Percentiles rank a stretch among this genome's conserved stretches.
These are phyloP conservation scores for Huiozyma naganishii DNA, from an alignment of 805 yeast species.

Conservation along the genomic window DNA sequence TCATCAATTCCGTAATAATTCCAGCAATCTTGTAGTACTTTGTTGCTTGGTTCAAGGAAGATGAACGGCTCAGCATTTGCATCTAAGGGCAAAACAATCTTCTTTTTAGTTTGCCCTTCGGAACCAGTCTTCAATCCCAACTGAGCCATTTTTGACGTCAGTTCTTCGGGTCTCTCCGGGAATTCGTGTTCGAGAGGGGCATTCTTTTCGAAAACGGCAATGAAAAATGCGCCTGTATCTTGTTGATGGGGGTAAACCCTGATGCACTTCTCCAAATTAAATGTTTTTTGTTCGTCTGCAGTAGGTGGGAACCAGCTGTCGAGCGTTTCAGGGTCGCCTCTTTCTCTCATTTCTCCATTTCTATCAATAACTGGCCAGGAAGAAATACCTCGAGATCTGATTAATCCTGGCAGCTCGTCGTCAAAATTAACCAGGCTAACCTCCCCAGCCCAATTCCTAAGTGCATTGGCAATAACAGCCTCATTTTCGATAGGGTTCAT, in stretches of 20 bases:
- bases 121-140: slow-evolving; percentile 15
- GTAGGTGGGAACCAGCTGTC: slow-evolving; percentile 72
- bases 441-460: slow-evolving; percentile 65
- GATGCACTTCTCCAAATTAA: slow-evolving; percentile 67
- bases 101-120: slow-evolving; percentile 34
- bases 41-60: slow-evolving; percentile 59
- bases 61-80: slow-evolving; percentile 93
- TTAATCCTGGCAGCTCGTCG: slow-evolving; percentile 63
- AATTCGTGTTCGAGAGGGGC: not conserved
- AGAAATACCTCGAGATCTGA: slow-evolving; percentile 62
- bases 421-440: slow-evolving; percentile 62
- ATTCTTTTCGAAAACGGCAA: slow-evolving; percentile 76
- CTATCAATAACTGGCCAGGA: slow-evolving; percentile 81
- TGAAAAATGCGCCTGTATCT: slow-evolving; percentile 96
- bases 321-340: slow-evolving; percentile 35
- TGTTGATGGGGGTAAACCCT: slow-evolving; percentile 98
- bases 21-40: slow-evolving; percentile 68
- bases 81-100: slow-evolving; percentile 74
- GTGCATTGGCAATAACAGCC: slow-evolving; percentile 88
- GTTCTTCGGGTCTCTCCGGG: slow-evolving; percentile 6
- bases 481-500: slow-evolving; percentile 93
- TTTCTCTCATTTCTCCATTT: slow-evolving; percentile 51
- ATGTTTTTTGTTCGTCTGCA: slow-evolving; percentile 52
- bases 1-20: slow-evolving; percentile 70
- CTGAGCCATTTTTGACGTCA: not conserved